phyloP scores from a whole-genome alignment of 164 flowering plant species.

The Sedum album region DNA sequence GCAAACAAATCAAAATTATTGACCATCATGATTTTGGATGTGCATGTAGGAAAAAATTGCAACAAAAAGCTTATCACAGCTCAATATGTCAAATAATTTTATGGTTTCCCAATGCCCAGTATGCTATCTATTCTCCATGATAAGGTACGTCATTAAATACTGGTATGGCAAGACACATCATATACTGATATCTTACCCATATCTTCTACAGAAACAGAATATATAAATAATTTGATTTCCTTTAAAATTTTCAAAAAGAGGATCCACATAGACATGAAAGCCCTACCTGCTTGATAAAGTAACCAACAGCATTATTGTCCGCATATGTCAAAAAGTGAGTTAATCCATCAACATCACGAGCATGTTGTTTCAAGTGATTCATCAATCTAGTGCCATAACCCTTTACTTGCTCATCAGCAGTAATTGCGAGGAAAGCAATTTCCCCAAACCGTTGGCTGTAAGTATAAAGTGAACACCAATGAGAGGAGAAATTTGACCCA shows the following conservation, averaged over 20 bases:
- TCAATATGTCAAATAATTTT: too few species aligned
- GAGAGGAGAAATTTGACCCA: not conserved
- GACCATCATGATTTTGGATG: not conserved
- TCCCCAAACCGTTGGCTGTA: constrained; percentile 94
- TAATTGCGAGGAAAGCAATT: constrained; percentile 97
- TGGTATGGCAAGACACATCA: not conserved
- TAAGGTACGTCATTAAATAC: not conserved
- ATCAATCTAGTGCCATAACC: constrained; percentile 97
- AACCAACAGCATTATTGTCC: constrained; percentile 97
- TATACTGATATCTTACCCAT: not conserved
- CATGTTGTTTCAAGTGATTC: constrained; percentile 97
- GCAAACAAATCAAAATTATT: not conserved
- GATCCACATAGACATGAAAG: not conserved
- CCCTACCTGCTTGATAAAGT: constrained; percentile 85
- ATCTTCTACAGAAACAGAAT: not conserved
- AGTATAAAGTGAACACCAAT: not conserved
- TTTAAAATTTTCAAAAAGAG: not conserved
- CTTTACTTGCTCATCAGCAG: constrained; percentile 97
- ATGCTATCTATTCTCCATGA: not conserved
- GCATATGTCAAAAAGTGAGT: constrained; percentile 98
- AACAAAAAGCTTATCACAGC: not conserved
- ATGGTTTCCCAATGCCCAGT: too few species aligned
- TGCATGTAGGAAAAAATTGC: not conserved
- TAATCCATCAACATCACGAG: constrained; percentile 90
- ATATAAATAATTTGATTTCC: not conserved